These are phyloP conservation scores for Phaffomyces opuntiae DNA, from an alignment of 805 yeast genomes.

Conservation along the genomic window DNA sequence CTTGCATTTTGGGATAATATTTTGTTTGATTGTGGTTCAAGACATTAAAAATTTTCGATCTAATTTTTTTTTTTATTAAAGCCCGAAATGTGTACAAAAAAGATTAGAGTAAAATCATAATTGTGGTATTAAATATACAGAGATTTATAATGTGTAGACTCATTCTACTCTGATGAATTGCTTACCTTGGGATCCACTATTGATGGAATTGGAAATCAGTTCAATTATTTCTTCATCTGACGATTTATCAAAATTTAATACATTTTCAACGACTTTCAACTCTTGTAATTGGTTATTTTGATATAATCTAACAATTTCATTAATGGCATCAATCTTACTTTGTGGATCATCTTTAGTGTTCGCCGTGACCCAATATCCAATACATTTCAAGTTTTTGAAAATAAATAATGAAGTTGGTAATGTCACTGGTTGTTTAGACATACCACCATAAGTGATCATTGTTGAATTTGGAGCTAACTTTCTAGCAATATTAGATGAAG, in stretches of 20 bases:
- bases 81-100: not conserved
- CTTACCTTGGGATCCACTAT: conserved; percentile 35
- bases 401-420: conserved; percentile 85
- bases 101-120: not conserved
- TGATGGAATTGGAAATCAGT: conserved; percentile 29
- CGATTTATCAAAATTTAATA: conserved; percentile 23
- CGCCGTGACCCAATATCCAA: conserved; percentile 91
- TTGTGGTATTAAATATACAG: too few relatives aligned
- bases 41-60: not conserved
- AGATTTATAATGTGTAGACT: not conserved
- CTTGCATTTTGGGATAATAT: not conserved
- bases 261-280: conserved; percentile 28
- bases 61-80: too few relatives aligned
- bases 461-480: conserved; percentile 70
- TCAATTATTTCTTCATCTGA: conserved; percentile 32
- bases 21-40: not conserved
- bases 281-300: conserved; percentile 45
- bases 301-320: conserved; percentile 50
- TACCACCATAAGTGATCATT: conserved; percentile 91
- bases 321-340: conserved; percentile 48
- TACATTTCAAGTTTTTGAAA: conserved; percentile 77
- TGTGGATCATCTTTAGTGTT: conserved; percentile 55
- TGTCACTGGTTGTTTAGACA: conserved; percentile 94
- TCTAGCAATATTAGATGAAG: conserved; percentile 74
- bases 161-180: conserved; percentile 33